Conservation (phyloP, 2,329 filamentous ascomycete species). For the Thielaviopsis ethacetica region DNA sequence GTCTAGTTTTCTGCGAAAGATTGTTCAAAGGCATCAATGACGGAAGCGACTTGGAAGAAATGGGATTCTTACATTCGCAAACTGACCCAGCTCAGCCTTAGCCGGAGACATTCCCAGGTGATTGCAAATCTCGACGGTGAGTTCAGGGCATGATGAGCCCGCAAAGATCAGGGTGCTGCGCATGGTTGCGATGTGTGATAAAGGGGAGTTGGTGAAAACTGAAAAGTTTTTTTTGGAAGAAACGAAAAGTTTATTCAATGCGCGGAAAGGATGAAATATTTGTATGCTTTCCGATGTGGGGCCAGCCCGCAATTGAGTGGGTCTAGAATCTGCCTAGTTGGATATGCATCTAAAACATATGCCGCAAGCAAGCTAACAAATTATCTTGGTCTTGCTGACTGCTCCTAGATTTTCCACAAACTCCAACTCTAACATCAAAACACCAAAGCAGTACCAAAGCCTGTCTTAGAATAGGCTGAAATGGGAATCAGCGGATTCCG, state of each 20-base stretch:
- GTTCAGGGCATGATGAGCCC: conserved; percentile 48
- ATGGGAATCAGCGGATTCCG: conserved; percentile 47
- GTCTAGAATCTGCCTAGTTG: background rate
- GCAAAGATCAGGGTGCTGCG: conserved; percentile 52
- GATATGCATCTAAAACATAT: background rate
- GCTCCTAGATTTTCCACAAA: background rate
- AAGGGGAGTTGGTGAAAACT: background rate
- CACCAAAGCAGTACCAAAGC: no score
- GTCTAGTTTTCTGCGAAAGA: conserved; percentile 13
- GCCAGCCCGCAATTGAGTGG: conserved; percentile 15
- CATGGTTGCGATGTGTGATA: conserved; percentile 23
- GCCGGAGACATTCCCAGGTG: conserved; percentile 50
- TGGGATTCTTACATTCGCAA: conserved; percentile 42
- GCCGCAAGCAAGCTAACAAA: background rate
- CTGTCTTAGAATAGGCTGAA: background rate
- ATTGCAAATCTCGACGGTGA: conserved; percentile 50
- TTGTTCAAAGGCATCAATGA: background rate
- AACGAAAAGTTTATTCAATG: conserved; percentile 13
- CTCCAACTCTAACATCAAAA: background rate
- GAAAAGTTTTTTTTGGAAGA: conserved; percentile 9
- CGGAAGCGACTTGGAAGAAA: conserved; percentile 1
- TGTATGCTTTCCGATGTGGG: background rate
- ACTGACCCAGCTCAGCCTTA: conserved; percentile 49
- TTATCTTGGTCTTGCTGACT: no score
- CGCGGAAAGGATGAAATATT: conserved; percentile 1